A percentile compares a stretch with the other conserved stretches of the same genome.
Conservation (phyloP, 176 grass and related monocot genomes). For the Luzula sylvatica region DNA sequence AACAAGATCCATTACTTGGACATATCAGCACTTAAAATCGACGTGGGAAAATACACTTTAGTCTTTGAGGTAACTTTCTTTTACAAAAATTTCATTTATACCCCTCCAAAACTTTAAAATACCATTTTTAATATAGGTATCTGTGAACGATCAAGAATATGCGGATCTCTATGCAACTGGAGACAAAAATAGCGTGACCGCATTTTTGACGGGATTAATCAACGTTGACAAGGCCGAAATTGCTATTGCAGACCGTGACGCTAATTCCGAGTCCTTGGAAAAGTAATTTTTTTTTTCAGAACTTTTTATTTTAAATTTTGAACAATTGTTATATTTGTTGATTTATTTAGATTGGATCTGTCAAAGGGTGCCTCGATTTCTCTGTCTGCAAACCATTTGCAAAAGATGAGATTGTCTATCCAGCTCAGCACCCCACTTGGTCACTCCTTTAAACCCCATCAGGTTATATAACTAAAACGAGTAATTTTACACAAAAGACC, state of each 20-base stretch:
- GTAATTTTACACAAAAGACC: no score
- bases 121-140: constrained; percentile 32
- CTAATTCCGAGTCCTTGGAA: constrained; percentile 45
- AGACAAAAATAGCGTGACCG: constrained; percentile 28
- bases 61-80: constrained; percentile 68
- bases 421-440: constrained; percentile 65
- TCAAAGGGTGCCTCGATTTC: constrained; percentile 39
- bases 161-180: constrained; percentile 62
- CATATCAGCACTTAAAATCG: constrained; percentile 64
- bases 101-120: no score
- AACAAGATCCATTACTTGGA: constrained; percentile 87
- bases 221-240: constrained; percentile 84
- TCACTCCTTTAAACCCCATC: constrained; percentile 79
- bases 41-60: constrained; percentile 79
- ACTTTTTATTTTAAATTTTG: background rate
- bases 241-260: constrained; percentile 65
- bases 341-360: constrained; percentile 77
- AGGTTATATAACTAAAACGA: constrained; percentile 35
- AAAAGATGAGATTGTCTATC: constrained; percentile 72
- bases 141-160: constrained; percentile 51
- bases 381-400: constrained; percentile 81
- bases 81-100: background rate
- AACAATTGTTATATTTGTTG: constrained; percentile 10
- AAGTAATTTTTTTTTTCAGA: constrained; percentile 43
- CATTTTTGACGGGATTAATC: constrained; percentile 62